These are phyloP conservation scores for Tolypocladium amazonense DNA, from an alignment of 2,329 filamentous ascomycete genomes.

Conservation along the genomic window DNA sequence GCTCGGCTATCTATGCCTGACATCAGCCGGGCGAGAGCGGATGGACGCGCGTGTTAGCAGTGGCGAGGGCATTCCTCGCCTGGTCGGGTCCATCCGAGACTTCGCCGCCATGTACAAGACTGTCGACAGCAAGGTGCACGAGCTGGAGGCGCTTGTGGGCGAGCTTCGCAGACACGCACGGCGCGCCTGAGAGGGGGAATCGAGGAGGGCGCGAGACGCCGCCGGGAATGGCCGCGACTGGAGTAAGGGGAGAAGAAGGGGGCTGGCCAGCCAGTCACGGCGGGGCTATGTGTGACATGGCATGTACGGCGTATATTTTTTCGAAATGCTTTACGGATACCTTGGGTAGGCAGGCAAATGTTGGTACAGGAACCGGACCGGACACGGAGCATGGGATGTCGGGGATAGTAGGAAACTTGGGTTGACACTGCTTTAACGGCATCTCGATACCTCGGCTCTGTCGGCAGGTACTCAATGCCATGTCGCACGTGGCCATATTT, in stretches of 20 bases:
- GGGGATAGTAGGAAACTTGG: not conserved
- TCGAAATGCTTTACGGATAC: not conserved
- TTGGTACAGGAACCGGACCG: not conserved
- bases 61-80: conserved; percentile 27
- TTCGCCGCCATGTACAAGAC: conserved; percentile 42
- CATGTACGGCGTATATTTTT: not conserved
- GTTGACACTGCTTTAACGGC: not conserved
- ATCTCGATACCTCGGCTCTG: not conserved
- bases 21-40: conserved; percentile 29
- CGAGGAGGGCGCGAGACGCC: not conserved
- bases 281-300: not conserved
- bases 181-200: not conserved
- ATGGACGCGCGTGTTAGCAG: conserved; percentile 31
- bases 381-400: not conserved
- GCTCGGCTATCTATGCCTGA: conserved; percentile 68
- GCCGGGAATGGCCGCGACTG: no score
- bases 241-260: no score
- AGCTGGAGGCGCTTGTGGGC: conserved; percentile 25
- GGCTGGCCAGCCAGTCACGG: not conserved
- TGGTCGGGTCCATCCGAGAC: conserved; percentile 43
- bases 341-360: not conserved
- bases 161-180: conserved; percentile 16
- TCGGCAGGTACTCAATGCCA: not conserved
- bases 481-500: not conserved
- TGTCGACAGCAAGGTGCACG: conserved; percentile 33